Evolutionary conservation across 2,329 filamentous ascomycete genomes (phyloP).

Genomic region (Ploettnerulaceae sp.): DNA sequence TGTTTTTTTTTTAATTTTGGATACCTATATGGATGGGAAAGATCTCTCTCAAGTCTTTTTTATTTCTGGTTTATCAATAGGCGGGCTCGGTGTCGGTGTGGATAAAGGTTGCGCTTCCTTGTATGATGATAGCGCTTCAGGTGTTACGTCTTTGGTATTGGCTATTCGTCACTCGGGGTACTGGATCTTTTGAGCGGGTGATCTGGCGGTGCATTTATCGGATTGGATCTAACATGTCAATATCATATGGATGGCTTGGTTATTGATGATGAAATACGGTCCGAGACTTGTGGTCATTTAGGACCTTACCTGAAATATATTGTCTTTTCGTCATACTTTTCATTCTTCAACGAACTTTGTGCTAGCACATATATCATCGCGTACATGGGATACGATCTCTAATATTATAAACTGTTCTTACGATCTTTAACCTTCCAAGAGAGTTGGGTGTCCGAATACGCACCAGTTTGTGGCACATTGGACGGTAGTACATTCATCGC

Average conservation of each 20-base stretch:
- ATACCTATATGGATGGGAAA: conserved; percentile 30
- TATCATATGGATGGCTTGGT: conserved; percentile 24
- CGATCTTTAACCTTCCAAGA: too few relatives aligned
- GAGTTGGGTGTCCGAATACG: too few relatives aligned
- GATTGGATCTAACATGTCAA: conserved; percentile 26
- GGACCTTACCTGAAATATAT: conserved; percentile 19
- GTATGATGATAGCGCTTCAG: conserved; percentile 26
- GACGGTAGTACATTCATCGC: too few relatives aligned
- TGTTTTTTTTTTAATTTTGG: conserved; percentile 26
- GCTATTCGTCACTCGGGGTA: conserved; percentile 13
- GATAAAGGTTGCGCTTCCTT: conserved; percentile 29
- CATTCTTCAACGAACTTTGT: neutral
- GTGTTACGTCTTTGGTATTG: conserved; percentile 20
- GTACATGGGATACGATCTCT: conserved; percentile 8
- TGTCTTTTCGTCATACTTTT: conserved; percentile 8
- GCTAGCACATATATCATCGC: conserved; percentile 9
- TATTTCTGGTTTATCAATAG: conserved; percentile 23
- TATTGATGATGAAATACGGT: conserved; percentile 27
- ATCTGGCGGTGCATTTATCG: conserved; percentile 28
- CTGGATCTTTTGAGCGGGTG: conserved; percentile 26
- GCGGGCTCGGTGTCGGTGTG: conserved; percentile 30
- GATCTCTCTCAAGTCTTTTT: conserved; percentile 30
- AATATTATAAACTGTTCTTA: conserved; percentile 2
- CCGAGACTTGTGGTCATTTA: conserved; percentile 18
- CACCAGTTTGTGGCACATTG: too few relatives aligned